Evolutionary conservation across 1,139 yeast species (phyloP), one percentile per base, ranked within the genome.

Genomic region (Debaryomycetaceae sp.): DNA sequence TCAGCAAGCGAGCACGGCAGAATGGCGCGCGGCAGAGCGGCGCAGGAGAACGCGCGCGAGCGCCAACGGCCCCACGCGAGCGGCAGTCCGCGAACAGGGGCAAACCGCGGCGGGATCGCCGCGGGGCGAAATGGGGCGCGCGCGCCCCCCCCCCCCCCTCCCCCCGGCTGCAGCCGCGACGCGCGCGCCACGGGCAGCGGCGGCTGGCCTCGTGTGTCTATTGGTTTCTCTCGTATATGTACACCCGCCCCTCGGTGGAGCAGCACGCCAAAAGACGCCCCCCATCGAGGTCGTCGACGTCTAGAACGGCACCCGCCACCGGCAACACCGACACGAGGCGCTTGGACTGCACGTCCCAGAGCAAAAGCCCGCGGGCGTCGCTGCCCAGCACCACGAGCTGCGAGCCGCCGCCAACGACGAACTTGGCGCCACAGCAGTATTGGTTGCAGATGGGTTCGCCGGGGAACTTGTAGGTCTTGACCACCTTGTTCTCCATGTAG

Each of bases 301-400:
- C 68, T 36, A 78, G 53, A 2, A 78, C 72, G 4, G 29, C n/a
- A 11, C n/a, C 5, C 0, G 78, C 9, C 22, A 18, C 15, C n/a
- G 13, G 29, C 12, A 71, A 42, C 24, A 52, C 54, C 17, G 53
- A 61, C 5, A 74, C 60, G 4, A 78, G 51, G n/a, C 66, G 56
- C 49, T 80, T 83, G 5, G 77, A 54, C 42, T 83, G 89, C 1
- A 86, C 66, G 46, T 84, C 80, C 95, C 95, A 88, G 22, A 85
- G 58, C 7, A 76, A 53, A 2, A 86, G 56, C 1, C 70, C 66
- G 1, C 82, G 78, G 2, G 48, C 41, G 35, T 83, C 91, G 32
- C 82, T 71, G 0, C 95, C 95, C 4, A 88, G 77, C 2, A 68
- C 75, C 27, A 83, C 65, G 30, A 70, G 41, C 1, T 78, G 70